Conservation (phyloP, 768 basidiomycete species). For the Sporobolomyces pararoseus region DNA sequence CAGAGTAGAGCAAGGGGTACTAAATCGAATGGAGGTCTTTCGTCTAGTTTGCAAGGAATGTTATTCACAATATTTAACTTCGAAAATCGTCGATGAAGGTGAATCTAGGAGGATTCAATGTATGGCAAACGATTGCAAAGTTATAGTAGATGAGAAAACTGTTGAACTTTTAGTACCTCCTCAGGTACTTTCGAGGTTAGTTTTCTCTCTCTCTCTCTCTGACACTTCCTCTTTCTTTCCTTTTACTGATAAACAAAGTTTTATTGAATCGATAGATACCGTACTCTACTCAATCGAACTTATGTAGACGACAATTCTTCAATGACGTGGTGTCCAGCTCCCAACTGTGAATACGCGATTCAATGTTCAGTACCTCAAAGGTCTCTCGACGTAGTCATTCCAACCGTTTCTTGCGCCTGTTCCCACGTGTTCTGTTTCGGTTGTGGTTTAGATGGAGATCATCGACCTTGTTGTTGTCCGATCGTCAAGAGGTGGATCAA, state of each 20-base stretch:
- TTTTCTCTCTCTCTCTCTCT: slow-evolving; percentile 30
- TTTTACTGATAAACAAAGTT: too few species aligned
- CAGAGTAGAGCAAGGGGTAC: too few species aligned
- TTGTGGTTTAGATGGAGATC: slow-evolving; percentile 79
- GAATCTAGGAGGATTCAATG: slow-evolving; percentile 53
- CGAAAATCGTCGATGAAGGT: slow-evolving; percentile 47
- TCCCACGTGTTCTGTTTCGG: slow-evolving; percentile 89
- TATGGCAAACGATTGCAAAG: slow-evolving; percentile 52
- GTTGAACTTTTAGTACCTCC: slow-evolving; percentile 56
- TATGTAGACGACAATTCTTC: slow-evolving; percentile 78
- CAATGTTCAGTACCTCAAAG: slow-evolving; percentile 78
- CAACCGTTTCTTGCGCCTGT: slow-evolving; percentile 80
- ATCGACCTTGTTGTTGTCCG: slow-evolving; percentile 82
- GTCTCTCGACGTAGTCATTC: slow-evolving; percentile 72
- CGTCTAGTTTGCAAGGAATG: slow-evolving; percentile 48
- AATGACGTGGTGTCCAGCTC: slow-evolving; percentile 92
- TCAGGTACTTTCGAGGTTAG: slow-evolving; percentile 53
- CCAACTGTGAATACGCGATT: slow-evolving; percentile 89
- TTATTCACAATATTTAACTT: slow-evolving; percentile 43
- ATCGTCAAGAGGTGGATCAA: slow-evolving; percentile 90
- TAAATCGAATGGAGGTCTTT: too few species aligned
- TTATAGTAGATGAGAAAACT: slow-evolving; percentile 50
- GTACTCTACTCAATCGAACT: slow-evolving; percentile 80
- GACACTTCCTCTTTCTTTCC: neutral
- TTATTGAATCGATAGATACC: slow-evolving; percentile 60